Evolutionary conservation across 768 basidiomycete species (phyloP), one percentile per base, ranked within the genome.

Genomic region (Hydnomerulius pinastri): DNA sequence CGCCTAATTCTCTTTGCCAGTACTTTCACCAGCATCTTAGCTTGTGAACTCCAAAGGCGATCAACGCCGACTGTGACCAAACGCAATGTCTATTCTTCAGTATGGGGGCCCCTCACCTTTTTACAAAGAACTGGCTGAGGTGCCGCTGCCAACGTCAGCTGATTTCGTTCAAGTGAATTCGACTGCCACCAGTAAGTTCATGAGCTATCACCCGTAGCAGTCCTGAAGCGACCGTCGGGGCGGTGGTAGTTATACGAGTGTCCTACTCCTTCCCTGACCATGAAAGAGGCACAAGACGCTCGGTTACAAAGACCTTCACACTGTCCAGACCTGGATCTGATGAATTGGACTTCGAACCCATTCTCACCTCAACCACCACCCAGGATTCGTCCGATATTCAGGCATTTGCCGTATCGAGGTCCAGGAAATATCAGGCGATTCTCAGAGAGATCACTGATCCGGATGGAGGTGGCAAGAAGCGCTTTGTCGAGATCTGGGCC

Each of bases 401-500:
- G 24, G 71, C 67, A 2, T 70, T 73, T n/a, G 55, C 63, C 4
- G 48, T 72, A 9, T 82, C 81, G 5, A 68, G 73, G 0, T 71
- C 66, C 9, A 68, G 69, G 12, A 54, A 59, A 18, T 64, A 64
- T 20, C 67, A 73, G 1, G 83, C 77, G 0, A 56, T 79, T 21
- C 68, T 85, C 25, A 73, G 78, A 2, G 69, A 69, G 17, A 55
- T 59, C 4, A 28, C 56, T 2, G 61, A 61, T 9, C 44, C 66
- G 8, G 38, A 56, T 15, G 56, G 41, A 12, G 44, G 53, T 21
- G 33, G 40, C n/a, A 68, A 72, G 43, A 78, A 72, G 47, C 72
- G 81, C 30, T 76, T 71, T 43, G 71, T 87, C 0, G 85, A 86
- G 65, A 65, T 86, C 12, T 85, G 82, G 80, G 53, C 62, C 0